A percentile compares a stretch with the other conserved stretches of the same genome.
Evolutionary conservation across 345 rosid species (phyloP).

Genomic region (Gossypium raimondii): DNA sequence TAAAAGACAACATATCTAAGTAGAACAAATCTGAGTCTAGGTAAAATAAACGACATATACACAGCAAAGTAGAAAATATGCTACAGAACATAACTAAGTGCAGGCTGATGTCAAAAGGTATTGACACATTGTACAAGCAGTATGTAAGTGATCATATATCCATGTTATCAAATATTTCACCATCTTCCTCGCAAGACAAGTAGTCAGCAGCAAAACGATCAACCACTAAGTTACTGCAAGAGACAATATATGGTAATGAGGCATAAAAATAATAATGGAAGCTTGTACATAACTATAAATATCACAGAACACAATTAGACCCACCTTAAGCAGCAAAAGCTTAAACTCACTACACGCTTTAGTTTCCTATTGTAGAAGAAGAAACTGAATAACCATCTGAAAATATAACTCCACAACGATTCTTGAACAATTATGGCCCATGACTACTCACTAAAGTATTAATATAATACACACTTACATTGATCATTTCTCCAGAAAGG

Average conservation of each 20-base stretch:
- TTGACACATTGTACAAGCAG: slow-evolving; percentile 5
- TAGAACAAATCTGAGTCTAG: too few relatives aligned
- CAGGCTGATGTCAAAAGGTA: not conserved
- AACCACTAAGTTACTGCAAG: slow-evolving; percentile 67
- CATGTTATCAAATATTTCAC: slow-evolving; percentile 73
- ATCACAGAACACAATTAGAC: slow-evolving; percentile 11
- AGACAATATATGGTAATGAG: slow-evolving; percentile 13
- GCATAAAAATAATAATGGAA: not conserved
- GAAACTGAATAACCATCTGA: slow-evolving; percentile 93
- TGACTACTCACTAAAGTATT: not conserved
- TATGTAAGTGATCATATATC: slow-evolving; percentile 43
- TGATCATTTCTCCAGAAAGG: slow-evolving; percentile 76
- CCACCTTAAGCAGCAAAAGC: slow-evolving; percentile 75
- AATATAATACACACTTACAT: slow-evolving; percentile 41
- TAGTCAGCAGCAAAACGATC: slow-evolving; percentile 50
- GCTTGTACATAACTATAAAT: not conserved
- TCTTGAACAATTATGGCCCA: not conserved
- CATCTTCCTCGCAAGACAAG: slow-evolving; percentile 50
- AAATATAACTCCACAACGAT: not conserved
- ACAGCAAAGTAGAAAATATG: not conserved
- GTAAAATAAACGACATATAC: not conserved
- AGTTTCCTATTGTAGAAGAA: slow-evolving; percentile 89
- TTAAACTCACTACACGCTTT: slow-evolving; percentile 79
- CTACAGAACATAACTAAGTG: not conserved
- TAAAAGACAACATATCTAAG: not conserved